phyloP scores from a whole-genome alignment of 768 basidiomycete genomes.

The Tulasnella calospora region DNA sequence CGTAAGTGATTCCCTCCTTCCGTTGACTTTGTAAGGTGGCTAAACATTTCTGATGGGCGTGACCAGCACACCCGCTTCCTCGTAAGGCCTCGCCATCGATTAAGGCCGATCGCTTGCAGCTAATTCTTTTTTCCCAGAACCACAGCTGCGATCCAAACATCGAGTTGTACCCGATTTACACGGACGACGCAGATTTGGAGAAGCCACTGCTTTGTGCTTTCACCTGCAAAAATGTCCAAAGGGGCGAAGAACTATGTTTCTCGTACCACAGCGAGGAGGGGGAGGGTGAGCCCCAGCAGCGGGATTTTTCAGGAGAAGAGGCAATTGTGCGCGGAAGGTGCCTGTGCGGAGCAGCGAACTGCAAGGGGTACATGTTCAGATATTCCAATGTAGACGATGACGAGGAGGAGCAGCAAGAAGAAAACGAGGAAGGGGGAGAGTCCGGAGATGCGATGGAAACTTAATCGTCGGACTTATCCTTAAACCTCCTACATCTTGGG shows the following conservation, averaged over 20 bases:
- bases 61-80: constrained; percentile 84
- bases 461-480: background rate
- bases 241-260: constrained; percentile 70
- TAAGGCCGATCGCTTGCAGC: background rate
- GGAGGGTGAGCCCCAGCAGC: background rate
- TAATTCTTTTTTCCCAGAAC: constrained; percentile 49
- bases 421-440: constrained; percentile 29
- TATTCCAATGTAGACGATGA: background rate
- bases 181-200: constrained; percentile 66
- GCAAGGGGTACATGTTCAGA: constrained; percentile 28
- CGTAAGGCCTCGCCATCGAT: constrained; percentile 43
- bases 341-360: constrained; percentile 27
- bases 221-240: constrained; percentile 56
- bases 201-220: constrained; percentile 69
- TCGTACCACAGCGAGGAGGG: constrained; percentile 54
- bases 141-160: constrained; percentile 90
- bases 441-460: constrained; percentile 5
- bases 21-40: background rate
- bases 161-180: constrained; percentile 62
- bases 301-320: constrained; percentile 16
- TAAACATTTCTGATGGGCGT: background rate
- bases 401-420: background rate
- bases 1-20: constrained; percentile 44
- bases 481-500: background rate
- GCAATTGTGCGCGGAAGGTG: constrained; percentile 21